Evolutionary conservation across 1,284 basidiomycete genomes (phyloP), one percentile per base, ranked within the genome.

Genomic region (Thelephora terrestris): DNA sequence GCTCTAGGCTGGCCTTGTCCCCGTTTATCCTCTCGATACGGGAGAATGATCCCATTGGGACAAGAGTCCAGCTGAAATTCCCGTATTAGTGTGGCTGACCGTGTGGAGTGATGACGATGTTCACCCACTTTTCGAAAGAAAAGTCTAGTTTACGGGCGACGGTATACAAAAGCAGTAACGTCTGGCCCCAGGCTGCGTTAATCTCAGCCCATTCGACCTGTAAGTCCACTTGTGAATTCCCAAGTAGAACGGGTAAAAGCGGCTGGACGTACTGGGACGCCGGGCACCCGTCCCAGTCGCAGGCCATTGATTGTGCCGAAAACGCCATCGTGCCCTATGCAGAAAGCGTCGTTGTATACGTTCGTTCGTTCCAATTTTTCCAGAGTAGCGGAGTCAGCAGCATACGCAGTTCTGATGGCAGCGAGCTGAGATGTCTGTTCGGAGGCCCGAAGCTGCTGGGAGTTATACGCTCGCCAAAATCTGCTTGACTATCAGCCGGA

Each of bases 141-240:
- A 81, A 91, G 49, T 90, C 91, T 7, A 96, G 76, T 63, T 94
- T 95, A 50, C 85, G 76, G 3, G 91, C 90, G 46, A 99, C 79
- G 4, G 92, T 92, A 58, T 94, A 89, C 14, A 99, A 71, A 47
- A 98, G 73, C 18, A 99, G 71, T n/a, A 95, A 73, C 0, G 92
- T 91, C 61, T 98, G 89, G 0, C 96, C 96, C 92, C 95, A 97
- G 3, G 96, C 96, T 5, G 96, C 96, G 61, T 99, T 99, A 64
- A 99, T 94, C 67, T 99, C 96, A 5, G 90, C 81, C 94, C 95
- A 99, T 61, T 98, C 95, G 24, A 99, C 91, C 77, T 89, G 57
- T 42, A 43, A 18, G 29, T 39, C 12, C 32, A 39, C 18, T 20
- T 43, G n/a, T 10, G 24, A 42, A 36, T 21, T 47, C 40, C 51